Conservation (phyloP, 129 eudicot genomes). For the Apium graveolens region DNA sequence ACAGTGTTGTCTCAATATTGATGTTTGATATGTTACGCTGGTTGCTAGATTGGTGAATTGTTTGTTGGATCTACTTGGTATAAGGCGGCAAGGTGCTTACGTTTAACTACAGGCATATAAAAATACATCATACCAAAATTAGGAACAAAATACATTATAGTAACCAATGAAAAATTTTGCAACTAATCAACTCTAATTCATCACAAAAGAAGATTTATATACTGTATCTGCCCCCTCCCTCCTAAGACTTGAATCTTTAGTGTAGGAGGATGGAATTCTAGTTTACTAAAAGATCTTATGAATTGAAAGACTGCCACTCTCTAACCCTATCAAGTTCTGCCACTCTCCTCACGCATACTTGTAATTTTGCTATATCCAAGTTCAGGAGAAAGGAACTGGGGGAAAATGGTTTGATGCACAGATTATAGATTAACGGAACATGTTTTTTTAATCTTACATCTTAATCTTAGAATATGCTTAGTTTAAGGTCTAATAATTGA, state of each 20-base stretch:
- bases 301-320: background rate
- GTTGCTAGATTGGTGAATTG: background rate
- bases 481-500: background rate
- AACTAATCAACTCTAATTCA: background rate
- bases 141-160: background rate
- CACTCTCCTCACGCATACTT: background rate
- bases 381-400: background rate
- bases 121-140: background rate
- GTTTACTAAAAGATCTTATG: background rate
- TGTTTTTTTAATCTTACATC: background rate
- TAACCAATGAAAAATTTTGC: background rate
- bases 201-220: background rate
- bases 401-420: background rate
- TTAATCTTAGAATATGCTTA: background rate
- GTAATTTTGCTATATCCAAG: background rate
- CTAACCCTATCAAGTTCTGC: background rate
- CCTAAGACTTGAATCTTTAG: background rate
- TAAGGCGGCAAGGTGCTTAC: background rate
- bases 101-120: background rate
- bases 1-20: constrained; percentile 14
- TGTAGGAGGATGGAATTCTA: background rate
- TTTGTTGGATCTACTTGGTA: background rate
- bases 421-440: background rate
- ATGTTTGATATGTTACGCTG: background rate
- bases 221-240: background rate